Percentiles rank a stretch among this genome's conserved stretches.
These are phyloP conservation scores for Daldinia caldariorum DNA, from an alignment of 495 filamentous ascomycete species.

Conservation along the genomic window DNA sequence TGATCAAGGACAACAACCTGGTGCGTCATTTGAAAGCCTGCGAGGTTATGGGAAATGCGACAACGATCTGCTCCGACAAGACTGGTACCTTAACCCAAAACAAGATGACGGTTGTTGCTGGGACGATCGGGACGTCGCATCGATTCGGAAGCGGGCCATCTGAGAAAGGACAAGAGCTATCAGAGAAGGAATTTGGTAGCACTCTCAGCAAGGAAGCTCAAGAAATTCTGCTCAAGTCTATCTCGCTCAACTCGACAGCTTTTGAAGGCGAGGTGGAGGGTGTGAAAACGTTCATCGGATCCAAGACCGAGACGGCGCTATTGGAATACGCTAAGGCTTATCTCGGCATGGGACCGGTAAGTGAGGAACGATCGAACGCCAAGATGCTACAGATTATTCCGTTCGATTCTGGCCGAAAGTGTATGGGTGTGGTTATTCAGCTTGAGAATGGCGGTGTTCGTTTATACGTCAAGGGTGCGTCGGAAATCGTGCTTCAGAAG, in stretches of 20 bases:
- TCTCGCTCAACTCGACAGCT: conserved; percentile 87
- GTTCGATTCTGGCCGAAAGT: conserved; percentile 88
- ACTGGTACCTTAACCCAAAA: conserved; percentile 96
- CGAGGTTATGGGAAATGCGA: conserved; percentile 99
- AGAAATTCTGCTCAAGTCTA: conserved; percentile 74
- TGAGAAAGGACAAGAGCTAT: conserved; percentile 53
- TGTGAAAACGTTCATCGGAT: conserved; percentile 78
- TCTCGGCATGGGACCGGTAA: conserved; percentile 77
- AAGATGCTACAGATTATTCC: conserved; percentile 78
- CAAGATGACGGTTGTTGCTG: conserved; percentile 88
- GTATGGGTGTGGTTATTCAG: conserved; percentile 84
- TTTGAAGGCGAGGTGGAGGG: conserved; percentile 85
- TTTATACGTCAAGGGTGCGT: conserved; percentile 88
- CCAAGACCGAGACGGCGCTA: conserved; percentile 90
- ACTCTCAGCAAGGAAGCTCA: conserved; percentile 68
- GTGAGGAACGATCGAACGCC: conserved; percentile 74
- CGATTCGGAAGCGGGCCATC: conserved; percentile 66
- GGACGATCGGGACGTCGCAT: conserved; percentile 72
- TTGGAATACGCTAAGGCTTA: conserved; percentile 77
- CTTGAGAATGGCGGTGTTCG: conserved; percentile 70
- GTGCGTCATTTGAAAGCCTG: conserved; percentile 91
- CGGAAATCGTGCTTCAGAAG: conserved; percentile 80
- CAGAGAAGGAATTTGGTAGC: conserved; percentile 68
- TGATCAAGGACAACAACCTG: conserved; percentile 95
- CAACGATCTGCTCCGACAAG: conserved; percentile 96